phyloP scores from a whole-genome alignment of 805 yeast genomes.

The Grigorovia humatica region DNA sequence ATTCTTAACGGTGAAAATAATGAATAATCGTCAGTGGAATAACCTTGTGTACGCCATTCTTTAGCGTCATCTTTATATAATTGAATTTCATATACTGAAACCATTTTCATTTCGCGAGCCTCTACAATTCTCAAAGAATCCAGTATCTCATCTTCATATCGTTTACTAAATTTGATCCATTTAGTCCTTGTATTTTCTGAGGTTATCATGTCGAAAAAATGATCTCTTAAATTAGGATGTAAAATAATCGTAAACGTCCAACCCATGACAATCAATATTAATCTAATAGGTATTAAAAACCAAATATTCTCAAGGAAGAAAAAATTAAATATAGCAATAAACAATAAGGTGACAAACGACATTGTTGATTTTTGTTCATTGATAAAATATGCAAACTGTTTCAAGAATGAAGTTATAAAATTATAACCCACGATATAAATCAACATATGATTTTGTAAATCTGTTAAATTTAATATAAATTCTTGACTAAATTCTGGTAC shows the following conservation, averaged over 20 bases:
- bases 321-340: slow-evolving; percentile 25
- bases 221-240: slow-evolving; percentile 47
- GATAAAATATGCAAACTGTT: slow-evolving; percentile 51
- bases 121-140: slow-evolving; percentile 32
- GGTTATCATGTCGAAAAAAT: slow-evolving; percentile 37
- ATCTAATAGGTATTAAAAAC: slow-evolving; percentile 30
- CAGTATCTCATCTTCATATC: slow-evolving; percentile 35
- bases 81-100: slow-evolving; percentile 64
- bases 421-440: slow-evolving; percentile 57
- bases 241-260: slow-evolving; percentile 40
- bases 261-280: slow-evolving; percentile 29
- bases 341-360: slow-evolving; percentile 34
- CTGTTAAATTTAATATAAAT: slow-evolving; percentile 68
- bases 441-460: slow-evolving; percentile 72
- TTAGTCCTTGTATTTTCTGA: slow-evolving; percentile 57
- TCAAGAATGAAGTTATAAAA: slow-evolving; percentile 36
- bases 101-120: slow-evolving; percentile 38
- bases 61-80: slow-evolving; percentile 36
- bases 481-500: slow-evolving; percentile 72
- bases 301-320: slow-evolving; percentile 22
- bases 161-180: slow-evolving; percentile 38
- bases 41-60: slow-evolving; percentile 59
- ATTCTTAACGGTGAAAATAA: slow-evolving; percentile 35
- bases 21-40: slow-evolving; percentile 43
- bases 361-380: slow-evolving; percentile 51